Evolutionary conservation across 73 alveolate species (phyloP).

Genomic region (Durusdinium trenchii): DNA sequence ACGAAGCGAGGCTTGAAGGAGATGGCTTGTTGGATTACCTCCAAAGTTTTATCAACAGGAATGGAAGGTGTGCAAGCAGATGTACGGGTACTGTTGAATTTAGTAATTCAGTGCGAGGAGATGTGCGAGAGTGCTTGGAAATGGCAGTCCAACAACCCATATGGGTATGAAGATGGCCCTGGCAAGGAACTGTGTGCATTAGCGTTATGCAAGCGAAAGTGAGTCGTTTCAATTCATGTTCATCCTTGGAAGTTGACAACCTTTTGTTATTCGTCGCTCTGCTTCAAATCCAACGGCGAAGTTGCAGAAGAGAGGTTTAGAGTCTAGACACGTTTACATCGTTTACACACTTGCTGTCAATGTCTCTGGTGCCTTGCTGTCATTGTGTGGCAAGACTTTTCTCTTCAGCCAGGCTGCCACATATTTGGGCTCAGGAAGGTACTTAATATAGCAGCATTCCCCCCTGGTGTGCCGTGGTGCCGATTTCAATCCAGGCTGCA

Average conservation of each 20-base stretch:
- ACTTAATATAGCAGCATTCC: constrained; percentile 30
- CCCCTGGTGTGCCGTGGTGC: background rate
- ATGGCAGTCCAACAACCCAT: constrained; percentile 91
- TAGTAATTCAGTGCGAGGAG: constrained; percentile 62
- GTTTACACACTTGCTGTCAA: too few species aligned
- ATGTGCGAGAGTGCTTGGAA: constrained; percentile 89
- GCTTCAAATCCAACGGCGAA: too few species aligned
- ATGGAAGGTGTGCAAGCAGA: background rate
- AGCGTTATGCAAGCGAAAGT: background rate
- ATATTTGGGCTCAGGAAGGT: constrained; percentile 31
- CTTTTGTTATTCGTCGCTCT: too few species aligned
- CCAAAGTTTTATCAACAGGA: background rate
- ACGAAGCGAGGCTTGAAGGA: constrained; percentile 92
- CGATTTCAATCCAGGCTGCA: background rate
- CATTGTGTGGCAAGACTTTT: too few species aligned
- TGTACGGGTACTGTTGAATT: too few species aligned
- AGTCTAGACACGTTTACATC: too few species aligned
- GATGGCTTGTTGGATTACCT: background rate
- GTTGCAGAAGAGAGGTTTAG: too few species aligned
- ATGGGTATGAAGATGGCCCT: constrained; percentile 84
- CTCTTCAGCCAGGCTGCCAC: too few species aligned
- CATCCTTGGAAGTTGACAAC: too few species aligned
- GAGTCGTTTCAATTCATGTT: too few species aligned
- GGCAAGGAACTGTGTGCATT: too few species aligned
- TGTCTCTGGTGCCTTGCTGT: too few species aligned